Evolutionary conservation across 2,329 filamentous ascomycete genomes (phyloP).

Genomic region (Exophiala bonariae): DNA sequence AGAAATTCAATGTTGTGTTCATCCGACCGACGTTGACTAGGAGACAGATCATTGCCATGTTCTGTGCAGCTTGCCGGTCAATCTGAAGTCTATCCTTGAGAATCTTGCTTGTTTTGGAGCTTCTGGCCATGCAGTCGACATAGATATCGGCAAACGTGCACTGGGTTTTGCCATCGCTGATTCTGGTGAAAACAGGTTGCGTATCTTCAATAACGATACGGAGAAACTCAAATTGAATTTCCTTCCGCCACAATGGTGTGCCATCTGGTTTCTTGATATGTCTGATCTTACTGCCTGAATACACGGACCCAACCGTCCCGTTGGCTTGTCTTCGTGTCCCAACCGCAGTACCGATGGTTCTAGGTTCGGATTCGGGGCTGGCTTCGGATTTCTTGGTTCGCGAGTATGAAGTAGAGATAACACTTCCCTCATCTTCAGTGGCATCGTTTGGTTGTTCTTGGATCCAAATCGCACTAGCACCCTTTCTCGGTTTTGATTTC

Average conservation of each 20-base stretch:
- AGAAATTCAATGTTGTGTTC: conserved; percentile 99
- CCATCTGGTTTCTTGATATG: conserved; percentile 69
- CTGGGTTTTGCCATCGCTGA: conserved; percentile 76
- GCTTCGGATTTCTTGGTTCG: conserved; percentile 26
- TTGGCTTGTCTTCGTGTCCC: conserved; percentile 62
- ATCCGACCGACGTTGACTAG: conserved; percentile 96
- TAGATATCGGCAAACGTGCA: conserved; percentile 89
- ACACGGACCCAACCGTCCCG: conserved; percentile 65
- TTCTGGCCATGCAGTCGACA: conserved; percentile 97
- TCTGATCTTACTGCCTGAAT: conserved; percentile 67
- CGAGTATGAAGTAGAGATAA: conserved; percentile 18
- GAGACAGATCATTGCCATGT: conserved; percentile 99
- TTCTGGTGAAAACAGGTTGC: conserved; percentile 78
- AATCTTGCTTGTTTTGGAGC: conserved; percentile 98
- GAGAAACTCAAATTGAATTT: conserved; percentile 67
- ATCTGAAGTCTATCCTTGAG: conserved; percentile 93
- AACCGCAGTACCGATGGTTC: conserved; percentile 33
- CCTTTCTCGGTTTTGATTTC: conserved; percentile 24
- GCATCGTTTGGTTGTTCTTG: conserved; percentile 25
- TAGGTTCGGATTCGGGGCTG: conserved; percentile 22
- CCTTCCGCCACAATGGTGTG: conserved; percentile 65
- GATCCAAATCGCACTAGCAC: conserved; percentile 23
- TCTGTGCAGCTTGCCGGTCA: conserved; percentile 87
- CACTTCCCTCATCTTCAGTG: conserved; percentile 28
- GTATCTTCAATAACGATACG: conserved; percentile 63